Base-by-base conservation (phyloP, 2,329 filamentous ascomycete species). In the Cylindrodendrum hubeiense region DNA sequence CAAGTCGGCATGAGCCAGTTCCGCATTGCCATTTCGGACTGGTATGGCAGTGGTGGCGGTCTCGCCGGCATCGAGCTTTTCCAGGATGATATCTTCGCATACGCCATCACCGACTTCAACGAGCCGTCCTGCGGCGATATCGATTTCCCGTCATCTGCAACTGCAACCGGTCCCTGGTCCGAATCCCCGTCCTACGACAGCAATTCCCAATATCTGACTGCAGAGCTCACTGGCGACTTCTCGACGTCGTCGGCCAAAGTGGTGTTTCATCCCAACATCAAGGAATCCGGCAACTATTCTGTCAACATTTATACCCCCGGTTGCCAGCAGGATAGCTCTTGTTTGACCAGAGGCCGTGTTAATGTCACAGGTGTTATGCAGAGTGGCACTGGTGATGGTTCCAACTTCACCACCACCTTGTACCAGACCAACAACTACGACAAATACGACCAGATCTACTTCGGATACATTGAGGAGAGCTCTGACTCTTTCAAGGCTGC, bases 371-470 rank as follows among this genome's bases (percentile, higher is more conserved):
- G 90, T 34, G 86, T 85, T 24, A 90, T 96, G 83, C 87, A 89
- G 3, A 81, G 83, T 71, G 74, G 84, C 76, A 74, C 80, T 60
- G 75, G 79, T 71, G 70, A 79, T 72, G 71, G 81, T 54, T 77
- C 79, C 37, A 83, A 87, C 5, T 84, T 90, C 62, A 85, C 88
- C 28, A 88, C 85, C 1, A 86, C 87, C 0, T 82, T 98, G 8
- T 97, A 88, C 77, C 96, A 99, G 79, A 97, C 95, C 19, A 99
- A 99, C 81, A 88, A 97, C 77, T 97, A 91, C 78, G 95, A 98
- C 83, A 99, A 99, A 80, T 98, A 97, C 76, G 96, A 99, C 76
- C 90, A 93, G 71, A 90, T 99, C 63, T 97, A 94, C 80, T 92
- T 91, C 70, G 96, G 95, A 50, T 90, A 90, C 70, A 89, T 99